A percentile compares a stretch with the other conserved stretches of the same genome.
phyloP scores from a whole-genome alignment of 2,329 filamentous ascomycete genomes.

The Ascochyta rabiei region DNA sequence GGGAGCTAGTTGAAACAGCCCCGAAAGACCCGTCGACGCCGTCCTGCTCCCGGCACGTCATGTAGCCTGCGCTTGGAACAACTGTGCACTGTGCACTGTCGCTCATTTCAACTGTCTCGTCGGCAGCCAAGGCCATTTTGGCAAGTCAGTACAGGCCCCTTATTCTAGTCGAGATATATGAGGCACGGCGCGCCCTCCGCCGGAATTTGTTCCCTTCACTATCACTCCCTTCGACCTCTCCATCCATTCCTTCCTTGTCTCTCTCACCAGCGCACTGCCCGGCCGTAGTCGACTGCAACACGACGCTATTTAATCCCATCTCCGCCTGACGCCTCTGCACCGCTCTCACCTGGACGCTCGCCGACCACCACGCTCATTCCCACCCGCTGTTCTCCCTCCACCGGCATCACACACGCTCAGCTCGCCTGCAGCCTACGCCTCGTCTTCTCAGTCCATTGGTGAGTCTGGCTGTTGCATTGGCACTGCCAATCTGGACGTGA shows the following conservation, averaged over 20 bases:
- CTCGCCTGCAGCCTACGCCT: conserved; percentile 34
- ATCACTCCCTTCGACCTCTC: conserved; percentile 34
- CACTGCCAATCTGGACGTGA: conserved; percentile 17
- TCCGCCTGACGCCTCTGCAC: conserved; percentile 18
- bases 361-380: conserved; percentile 31
- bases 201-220: conserved; percentile 29
- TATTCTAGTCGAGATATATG: conserved; percentile 39
- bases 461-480: conserved; percentile 18
- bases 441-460: conserved; percentile 27
- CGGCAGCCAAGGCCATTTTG: conserved; percentile 43
- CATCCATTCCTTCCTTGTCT: conserved; percentile 30
- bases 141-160: conserved; percentile 40
- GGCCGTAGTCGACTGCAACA: conserved; percentile 39
- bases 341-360: conserved; percentile 16
- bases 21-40: conserved; percentile 37
- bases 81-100: conserved; percentile 44
- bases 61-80: conserved; percentile 45
- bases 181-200: conserved; percentile 36
- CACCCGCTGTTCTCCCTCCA: conserved; percentile 5
- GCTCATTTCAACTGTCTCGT: conserved; percentile 50
- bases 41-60: conserved; percentile 48
- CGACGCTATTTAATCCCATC: conserved; percentile 34
- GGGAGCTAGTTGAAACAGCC: conserved; percentile 46
- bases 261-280: conserved; percentile 31
- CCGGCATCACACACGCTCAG: conserved; percentile 24